phyloP scores from a whole-genome alignment of 1,284 basidiomycete genomes.

The Laetiporus sulphureus region DNA sequence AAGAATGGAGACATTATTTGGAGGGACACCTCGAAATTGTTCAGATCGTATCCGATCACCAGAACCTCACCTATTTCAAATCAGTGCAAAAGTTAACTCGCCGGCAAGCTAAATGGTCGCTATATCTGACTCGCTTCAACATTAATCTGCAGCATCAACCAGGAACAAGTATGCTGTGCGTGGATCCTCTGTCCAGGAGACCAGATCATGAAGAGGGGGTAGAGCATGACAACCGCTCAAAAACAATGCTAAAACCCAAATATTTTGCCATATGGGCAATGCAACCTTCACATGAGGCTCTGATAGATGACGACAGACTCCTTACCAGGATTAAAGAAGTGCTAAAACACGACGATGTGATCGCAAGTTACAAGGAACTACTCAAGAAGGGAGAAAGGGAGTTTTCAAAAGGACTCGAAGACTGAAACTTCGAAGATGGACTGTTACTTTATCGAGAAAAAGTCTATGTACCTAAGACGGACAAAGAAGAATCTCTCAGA shows the following conservation, averaged over 20 bases:
- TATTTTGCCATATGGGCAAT: slow-evolving; percentile 9
- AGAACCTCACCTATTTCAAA: not conserved
- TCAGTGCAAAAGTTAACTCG: slow-evolving; percentile 29
- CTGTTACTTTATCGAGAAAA: not conserved
- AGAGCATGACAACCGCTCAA: slow-evolving; percentile 8
- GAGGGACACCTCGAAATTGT: not conserved
- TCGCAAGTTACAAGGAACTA: not conserved
- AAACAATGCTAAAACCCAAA: slow-evolving; percentile 9
- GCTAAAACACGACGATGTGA: not conserved
- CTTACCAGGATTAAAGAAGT: not conserved
- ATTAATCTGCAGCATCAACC: slow-evolving; percentile 17
- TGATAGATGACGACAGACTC: slow-evolving; percentile 2
- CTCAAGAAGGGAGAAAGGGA: not conserved
- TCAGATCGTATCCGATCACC: not conserved
- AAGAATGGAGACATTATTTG: slow-evolving; percentile 24
- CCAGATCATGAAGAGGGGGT: slow-evolving; percentile 12
- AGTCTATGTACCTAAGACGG: not conserved
- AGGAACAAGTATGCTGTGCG: not conserved
- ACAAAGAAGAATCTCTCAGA: not conserved
- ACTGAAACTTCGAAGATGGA: not conserved
- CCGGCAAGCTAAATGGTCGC: slow-evolving; percentile 30
- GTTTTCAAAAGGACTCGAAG: not conserved
- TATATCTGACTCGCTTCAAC: slow-evolving; percentile 30
- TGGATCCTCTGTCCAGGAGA: slow-evolving; percentile 9
- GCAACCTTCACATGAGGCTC: slow-evolving; percentile 4